These are phyloP conservation scores for Penicillium sp. DNA, from an alignment of 2,329 filamentous ascomycete species.

Conservation along the genomic window DNA sequence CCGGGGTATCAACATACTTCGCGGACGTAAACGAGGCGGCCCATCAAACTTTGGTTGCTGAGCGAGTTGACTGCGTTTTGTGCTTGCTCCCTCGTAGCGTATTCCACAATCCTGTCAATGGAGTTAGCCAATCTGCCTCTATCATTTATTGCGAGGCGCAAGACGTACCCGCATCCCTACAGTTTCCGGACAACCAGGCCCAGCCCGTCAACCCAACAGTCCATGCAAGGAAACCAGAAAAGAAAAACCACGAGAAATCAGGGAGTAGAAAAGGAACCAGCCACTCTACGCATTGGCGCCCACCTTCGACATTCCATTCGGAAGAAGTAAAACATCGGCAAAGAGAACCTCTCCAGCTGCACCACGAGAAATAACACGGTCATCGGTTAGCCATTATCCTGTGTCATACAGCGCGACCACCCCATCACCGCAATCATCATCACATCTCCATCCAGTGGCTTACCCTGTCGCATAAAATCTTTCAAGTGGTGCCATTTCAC, in stretches of 20 bases:
- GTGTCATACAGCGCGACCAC: neutral
- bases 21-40: conserved; percentile 95
- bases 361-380: conserved; percentile 22
- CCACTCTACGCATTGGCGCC: conserved; percentile 88
- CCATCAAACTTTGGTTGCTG: conserved; percentile 99
- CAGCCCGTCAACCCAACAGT: conserved; percentile 99
- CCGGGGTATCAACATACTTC: conserved; percentile 64
- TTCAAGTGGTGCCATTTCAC: conserved; percentile 99
- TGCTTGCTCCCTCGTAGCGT: conserved; percentile 98
- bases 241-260: conserved; percentile 64
- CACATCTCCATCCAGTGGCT: conserved; percentile 41
- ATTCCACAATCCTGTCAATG: conserved; percentile 91
- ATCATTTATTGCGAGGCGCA: neutral
- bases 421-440: conserved; percentile 4
- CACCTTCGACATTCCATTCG: conserved; percentile 99
- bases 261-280: conserved; percentile 69
- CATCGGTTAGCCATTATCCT: conserved; percentile 5
- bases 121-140: neutral
- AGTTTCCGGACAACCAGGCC: conserved; percentile 84
- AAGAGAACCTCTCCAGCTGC: conserved; percentile 98
- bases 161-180: conserved; percentile 99
- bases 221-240: conserved; percentile 69
- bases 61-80: conserved; percentile 96
- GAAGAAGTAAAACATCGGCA: conserved; percentile 98
- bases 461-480: conserved; percentile 99